phyloP scores from a whole-genome alignment of 2,329 filamentous ascomycete genomes.

The Aspergillus oerlinghausenensis region DNA sequence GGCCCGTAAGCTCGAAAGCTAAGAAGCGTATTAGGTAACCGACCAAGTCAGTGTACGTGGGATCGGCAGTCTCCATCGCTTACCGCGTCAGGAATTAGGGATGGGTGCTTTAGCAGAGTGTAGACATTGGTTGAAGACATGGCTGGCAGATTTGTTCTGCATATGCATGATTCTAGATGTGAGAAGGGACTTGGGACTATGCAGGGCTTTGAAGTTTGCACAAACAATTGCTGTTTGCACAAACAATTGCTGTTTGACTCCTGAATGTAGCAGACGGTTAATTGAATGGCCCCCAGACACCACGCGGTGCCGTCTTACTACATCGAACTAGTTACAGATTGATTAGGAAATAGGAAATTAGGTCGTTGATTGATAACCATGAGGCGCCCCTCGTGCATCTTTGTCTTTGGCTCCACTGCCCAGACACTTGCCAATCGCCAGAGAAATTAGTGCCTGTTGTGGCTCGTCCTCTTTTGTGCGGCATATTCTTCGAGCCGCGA shows the following conservation, averaged over 20 bases:
- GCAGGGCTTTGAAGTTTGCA: not conserved
- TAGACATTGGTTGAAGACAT: not conserved
- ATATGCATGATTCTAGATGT: too few species aligned
- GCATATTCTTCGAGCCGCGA: not conserved
- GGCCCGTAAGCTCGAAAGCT: not conserved
- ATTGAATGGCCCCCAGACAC: not conserved
- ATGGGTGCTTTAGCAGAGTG: not conserved
- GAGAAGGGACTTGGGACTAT: not conserved
- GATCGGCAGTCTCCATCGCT: not conserved
- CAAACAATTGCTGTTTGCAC: not conserved
- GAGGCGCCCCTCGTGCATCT: not conserved
- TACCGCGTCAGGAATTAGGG: not conserved
- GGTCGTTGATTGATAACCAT: constrained; percentile 3
- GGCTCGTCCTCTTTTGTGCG: not conserved
- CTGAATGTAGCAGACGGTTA: not conserved
- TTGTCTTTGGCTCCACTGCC: not conserved
- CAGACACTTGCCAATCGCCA: not conserved
- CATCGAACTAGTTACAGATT: not conserved
- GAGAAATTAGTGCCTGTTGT: not conserved
- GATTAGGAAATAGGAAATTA: not conserved
- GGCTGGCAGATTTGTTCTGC: not conserved
- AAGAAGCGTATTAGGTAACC: not conserved
- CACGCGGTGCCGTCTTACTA: not conserved
- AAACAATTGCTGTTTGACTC: not conserved
- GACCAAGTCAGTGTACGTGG: not conserved